Base-by-base conservation (phyloP, 257 asterid genomes). In the Thymus quinquecostatus region DNA sequence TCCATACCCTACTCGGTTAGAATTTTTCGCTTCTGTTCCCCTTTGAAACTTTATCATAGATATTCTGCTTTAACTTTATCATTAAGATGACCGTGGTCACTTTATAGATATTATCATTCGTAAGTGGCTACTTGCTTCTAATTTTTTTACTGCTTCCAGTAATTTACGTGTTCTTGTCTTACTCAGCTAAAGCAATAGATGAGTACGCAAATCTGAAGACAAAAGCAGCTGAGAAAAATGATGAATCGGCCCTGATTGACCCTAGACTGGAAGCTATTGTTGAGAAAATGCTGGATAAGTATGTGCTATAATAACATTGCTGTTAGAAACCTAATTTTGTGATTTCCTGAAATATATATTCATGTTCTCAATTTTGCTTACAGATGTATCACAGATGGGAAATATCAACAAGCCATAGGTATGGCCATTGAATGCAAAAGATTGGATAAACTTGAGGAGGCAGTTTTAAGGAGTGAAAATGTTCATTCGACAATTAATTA, bases 251-350 rank as follows among this genome's bases (percentile, higher is more conserved):
- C 32, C 74, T 79, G 36, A 79, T 91, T 75, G 98, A 91, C 79
- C 87, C 95, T 51, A 87, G 98, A 75, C 75, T 91, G 77, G 98
- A 93, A 82, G 94, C 95, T 12, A 89, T 93, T 72, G 98, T 93
- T n/a, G 98, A 91, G 85, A 84, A 89, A 75, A 87, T 93, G 96
- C 97, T 93, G 71, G 95, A 93, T 64, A 93, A 91, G 98, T 93
- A 86, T 40, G 92, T 74, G n/a, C 41, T 68, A 1, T 60, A 30
- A 1, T 60, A 30, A 43, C 71, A 13, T 59, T 12, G 21, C 44
- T 30, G 63, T 30, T 67, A 54, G 60, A 13, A 54, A 64, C 41
- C 21, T 12, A 71, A 28, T 66, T 29, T 30, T 76, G 48, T 65
- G 75, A 11, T 51, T 65, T 48, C 45, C 32, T 50, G 9, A 9